Base-by-base conservation (phyloP, 306 rosid species). In the Citrullus colocynthis region DNA sequence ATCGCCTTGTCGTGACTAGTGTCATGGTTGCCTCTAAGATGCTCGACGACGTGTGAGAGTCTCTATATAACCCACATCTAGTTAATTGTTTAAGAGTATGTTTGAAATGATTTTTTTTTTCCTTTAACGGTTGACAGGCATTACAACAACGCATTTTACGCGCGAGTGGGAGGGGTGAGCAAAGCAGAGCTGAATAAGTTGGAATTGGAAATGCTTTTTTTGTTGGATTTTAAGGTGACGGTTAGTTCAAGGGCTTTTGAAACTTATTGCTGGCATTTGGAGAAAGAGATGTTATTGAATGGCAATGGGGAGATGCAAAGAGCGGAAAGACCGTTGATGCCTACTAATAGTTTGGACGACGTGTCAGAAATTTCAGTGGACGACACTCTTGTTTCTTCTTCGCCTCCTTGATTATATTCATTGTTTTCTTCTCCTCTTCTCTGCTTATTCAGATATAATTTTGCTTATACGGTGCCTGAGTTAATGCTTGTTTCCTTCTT, bases 1-100 rank as follows among this genome's bases (percentile, higher is more conserved):
- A 95, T 81, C 84, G 98, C 41, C 73, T 95, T 81, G 84, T 92
- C 21, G 90, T 92, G 78, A 89, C 98, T 24, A 81, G 91, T 70
- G 77, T 89, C 78, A 87, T 95, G 97, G 87, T 95, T 18, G 98
- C 98, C 81, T 92, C 98, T 73, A 95, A 95, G 91, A 86, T 90
- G 88, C 91, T 95, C 7, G 98, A 95, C 81, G 98, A 95, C 74
- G 93, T 80, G 98, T 92, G 83, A 95, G 52, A 11, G 15, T 48
- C 44, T 39, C 1, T 39, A 1, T 48, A 10, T 3, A 45, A 10
- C 4, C 12, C 4, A 12, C 15, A 3, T 48, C 16, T 48, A 2
- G 2, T 48, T 48, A 0, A 48, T 48, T 48, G 11, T 48, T 9
- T 9, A 0, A 48, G 16, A 48, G 5, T 48, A 16, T 11, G 0